Evolutionary conservation across 768 basidiomycete genomes (phyloP), one percentile per base, ranked within the genome.

Genomic region (Lentinula raphanica): DNA sequence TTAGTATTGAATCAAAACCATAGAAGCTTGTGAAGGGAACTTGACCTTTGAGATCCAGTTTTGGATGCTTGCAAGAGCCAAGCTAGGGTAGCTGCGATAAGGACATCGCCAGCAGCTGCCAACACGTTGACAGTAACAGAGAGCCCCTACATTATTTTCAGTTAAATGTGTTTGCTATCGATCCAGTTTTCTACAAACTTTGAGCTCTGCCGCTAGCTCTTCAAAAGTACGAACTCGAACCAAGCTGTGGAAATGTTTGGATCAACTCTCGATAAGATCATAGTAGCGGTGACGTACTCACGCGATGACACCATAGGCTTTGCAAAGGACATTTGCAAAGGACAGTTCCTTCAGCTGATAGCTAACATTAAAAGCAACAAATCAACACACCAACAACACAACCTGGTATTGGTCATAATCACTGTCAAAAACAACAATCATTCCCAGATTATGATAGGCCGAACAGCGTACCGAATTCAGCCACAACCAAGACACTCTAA

Each of bases 1-100:
- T 46, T 27, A 31, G 21, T 29, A 8, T n/a, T 17, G n/a, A 48
- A 15, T 23, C 23, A 35, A 21, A 29, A 15, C 4, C 23, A n/a
- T n/a, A 31, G 3, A 25, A 7, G 42, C 7, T 45, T 65, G n/a
- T 44, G n/a, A n/a, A n/a, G n/a, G n/a, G n/a, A n/a, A n/a, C n/a
- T n/a, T n/a, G n/a, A 75, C 81, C 68, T 78, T 50, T 70, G 74
- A 67, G 82, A 84, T 2, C 81, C 80, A 5, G 83, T 82, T 9
- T 81, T 73, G 1, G 80, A 76, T 15, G 58, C 68, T 12, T 79
- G 76, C 32, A 85, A 69, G 57, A 85, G 62, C 44, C 65, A 60
- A 54, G 77, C 79, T 2, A 85, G 73, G n/a, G 73, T 73, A 12
- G 58, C 53, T 0, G 83, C 81, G 36, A 85, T 84, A 7, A 79